Evolutionary conservation across 176 grass and related monocot genomes (phyloP).

Genomic region (Oryza nivara): DNA sequence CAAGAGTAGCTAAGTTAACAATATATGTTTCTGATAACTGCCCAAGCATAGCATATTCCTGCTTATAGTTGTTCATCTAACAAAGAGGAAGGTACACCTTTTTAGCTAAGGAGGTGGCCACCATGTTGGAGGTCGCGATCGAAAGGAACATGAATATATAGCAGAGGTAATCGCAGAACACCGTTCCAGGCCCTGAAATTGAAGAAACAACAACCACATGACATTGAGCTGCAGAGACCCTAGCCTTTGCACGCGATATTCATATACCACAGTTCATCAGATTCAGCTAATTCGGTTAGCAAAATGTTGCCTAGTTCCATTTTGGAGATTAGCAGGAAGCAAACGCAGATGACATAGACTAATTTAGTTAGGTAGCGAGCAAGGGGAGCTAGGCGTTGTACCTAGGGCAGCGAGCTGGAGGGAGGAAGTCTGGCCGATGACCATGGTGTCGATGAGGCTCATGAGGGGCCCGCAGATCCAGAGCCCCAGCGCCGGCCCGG

Average conservation of each 20-base stretch:
- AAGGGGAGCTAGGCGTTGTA: not conserved
- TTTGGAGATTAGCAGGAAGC: not conserved
- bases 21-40: not conserved
- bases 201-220: not conserved
- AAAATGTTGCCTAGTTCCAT: too few species aligned
- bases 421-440: conserved; percentile 82
- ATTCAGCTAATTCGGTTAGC: not conserved
- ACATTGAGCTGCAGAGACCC: not conserved
- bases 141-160: conserved; percentile 99
- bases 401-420: conserved; percentile 85
- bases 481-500: conserved; percentile 73
- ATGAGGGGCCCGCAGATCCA: conserved; percentile 88
- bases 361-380: not conserved
- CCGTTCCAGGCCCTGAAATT: conserved; percentile 76
- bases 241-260: not conserved
- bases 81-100: conserved; percentile 52
- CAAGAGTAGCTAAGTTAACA: not conserved
- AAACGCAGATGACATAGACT: not conserved
- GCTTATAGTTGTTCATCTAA: not conserved
- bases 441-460: conserved; percentile 99
- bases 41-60: not conserved
- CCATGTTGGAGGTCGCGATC: conserved; percentile 93
- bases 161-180: conserved; percentile 91
- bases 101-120: conserved; percentile 87
- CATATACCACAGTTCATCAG: not conserved